Evolutionary conservation across 495 filamentous ascomycete genomes (phyloP).

Genomic region (Aspergillus cavernicola): DNA sequence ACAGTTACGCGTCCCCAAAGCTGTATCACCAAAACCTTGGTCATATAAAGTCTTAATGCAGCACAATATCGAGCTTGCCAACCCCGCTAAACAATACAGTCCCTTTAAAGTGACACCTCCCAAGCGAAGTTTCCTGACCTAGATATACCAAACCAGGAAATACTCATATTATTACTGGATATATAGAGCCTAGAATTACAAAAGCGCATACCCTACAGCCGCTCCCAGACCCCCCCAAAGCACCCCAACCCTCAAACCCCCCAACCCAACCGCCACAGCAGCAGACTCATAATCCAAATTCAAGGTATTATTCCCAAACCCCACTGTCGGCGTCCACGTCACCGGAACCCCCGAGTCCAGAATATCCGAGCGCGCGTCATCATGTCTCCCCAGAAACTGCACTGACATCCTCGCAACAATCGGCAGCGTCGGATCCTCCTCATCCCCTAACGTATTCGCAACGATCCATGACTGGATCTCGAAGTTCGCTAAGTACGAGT

Average conservation of each 20-base stretch:
- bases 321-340: neutral
- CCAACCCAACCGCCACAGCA: neutral
- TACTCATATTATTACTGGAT: no score
- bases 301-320: conserved; percentile 4
- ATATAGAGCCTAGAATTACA: no score
- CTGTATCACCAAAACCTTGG: no score
- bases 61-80: no score
- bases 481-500: neutral
- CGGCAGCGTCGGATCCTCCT: neutral
- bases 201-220: no score
- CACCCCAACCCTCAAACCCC: neutral
- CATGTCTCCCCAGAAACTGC: conserved; percentile 4
- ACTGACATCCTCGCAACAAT: neutral
- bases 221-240: neutral
- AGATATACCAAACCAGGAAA: no score
- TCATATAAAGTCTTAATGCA: no score
- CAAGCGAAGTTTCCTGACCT: no score
- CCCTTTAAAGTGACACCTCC: no score
- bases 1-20: no score
- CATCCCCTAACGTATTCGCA: neutral
- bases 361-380: conserved; percentile 4
- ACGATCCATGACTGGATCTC: neutral
- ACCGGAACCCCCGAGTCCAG: neutral
- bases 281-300: neutral
- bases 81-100: no score